Conservation (phyloP, 768 basidiomycete genomes). For the Tricholoma flavovirens region DNA sequence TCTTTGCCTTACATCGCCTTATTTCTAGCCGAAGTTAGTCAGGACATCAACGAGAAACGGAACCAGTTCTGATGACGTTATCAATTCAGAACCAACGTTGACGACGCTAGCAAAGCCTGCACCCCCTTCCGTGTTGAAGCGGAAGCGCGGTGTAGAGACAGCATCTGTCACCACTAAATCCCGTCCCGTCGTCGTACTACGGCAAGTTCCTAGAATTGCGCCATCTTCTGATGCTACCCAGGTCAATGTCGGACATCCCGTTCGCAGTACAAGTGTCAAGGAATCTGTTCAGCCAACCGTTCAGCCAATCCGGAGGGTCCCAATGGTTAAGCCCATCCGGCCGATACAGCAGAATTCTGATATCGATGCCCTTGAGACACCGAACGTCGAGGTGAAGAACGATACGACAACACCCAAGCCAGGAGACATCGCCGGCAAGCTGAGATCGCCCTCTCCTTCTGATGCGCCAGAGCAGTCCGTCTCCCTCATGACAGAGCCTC, state of each 20-base stretch:
- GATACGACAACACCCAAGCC: background rate
- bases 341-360: background rate
- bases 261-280: constrained; percentile 3
- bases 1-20: background rate
- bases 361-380: background rate
- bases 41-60: background rate
- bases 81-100: background rate
- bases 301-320: constrained; percentile 15
- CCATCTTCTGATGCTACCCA: constrained; percentile 1
- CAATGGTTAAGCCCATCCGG: background rate
- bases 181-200: constrained; percentile 21
- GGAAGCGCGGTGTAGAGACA: constrained; percentile 34
- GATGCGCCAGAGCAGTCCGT: constrained; percentile 1
- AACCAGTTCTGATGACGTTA: constrained; percentile 1
- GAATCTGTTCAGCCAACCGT: constrained; percentile 9
- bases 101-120: background rate
- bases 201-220: constrained; percentile 23
- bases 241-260: background rate
- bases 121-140: constrained; percentile 27
- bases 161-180: constrained; percentile 21
- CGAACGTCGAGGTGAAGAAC: background rate
- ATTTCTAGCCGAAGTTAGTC: background rate
- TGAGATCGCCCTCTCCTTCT: constrained; percentile 4
- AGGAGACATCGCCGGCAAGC: background rate
- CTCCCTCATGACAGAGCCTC: constrained; percentile 2